phyloP scores from a whole-genome alignment of 129 eudicot genomes.

The Cynara cardunculus region DNA sequence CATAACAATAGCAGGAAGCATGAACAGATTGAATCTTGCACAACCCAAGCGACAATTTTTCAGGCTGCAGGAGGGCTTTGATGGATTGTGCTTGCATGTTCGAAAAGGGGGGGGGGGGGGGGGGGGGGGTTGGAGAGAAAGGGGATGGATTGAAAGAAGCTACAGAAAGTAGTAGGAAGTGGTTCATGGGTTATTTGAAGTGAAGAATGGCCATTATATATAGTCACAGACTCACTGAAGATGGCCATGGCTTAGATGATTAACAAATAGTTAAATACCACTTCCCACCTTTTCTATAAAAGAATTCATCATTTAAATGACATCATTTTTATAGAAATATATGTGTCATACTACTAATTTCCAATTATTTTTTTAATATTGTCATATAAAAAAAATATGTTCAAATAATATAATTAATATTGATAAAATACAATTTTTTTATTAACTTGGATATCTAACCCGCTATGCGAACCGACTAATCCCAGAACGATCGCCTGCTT shows the following conservation, averaged over 20 bases:
- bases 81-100: neutral
- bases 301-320: neutral
- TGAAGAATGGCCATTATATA: slow-evolving; percentile 20
- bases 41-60: neutral
- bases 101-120: neutral
- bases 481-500: too few species aligned
- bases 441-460: too few species aligned
- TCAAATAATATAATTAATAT: neutral
- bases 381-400: too few species aligned
- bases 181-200: slow-evolving; percentile 8
- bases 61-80: neutral
- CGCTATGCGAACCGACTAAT: too few species aligned
- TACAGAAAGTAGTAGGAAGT: neutral
- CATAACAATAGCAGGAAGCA: neutral
- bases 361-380: neutral
- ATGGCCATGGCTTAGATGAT: neutral
- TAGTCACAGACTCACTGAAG: slow-evolving; percentile 8
- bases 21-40: slow-evolving; percentile 1
- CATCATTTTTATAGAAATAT: neutral
- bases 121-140: neutral
- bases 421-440: too few species aligned
- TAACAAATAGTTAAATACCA: neutral
- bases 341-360: neutral
- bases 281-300: neutral
- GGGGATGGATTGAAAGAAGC: neutral